These are phyloP conservation scores for Talaromyces proteolyticus DNA, from an alignment of 495 filamentous ascomycete species.

Conservation along the genomic window DNA sequence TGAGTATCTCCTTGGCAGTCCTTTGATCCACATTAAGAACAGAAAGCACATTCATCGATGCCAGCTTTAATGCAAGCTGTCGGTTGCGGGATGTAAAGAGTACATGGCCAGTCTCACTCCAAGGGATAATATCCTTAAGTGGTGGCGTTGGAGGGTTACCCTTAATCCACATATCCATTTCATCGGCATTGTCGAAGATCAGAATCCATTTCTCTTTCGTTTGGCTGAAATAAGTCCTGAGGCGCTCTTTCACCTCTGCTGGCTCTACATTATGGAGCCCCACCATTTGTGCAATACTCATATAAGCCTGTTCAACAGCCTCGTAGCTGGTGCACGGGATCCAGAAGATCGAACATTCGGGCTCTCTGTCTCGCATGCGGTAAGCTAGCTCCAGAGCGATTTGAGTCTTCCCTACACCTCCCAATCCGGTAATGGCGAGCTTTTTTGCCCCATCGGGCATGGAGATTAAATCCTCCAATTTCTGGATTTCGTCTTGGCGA, in stretches of 20 bases:
- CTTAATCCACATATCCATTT: constrained; percentile 21
- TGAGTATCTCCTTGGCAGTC: constrained; percentile 10
- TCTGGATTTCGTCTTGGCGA: constrained; percentile 2
- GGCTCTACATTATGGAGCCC: constrained; percentile 14
- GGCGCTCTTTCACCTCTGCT: constrained; percentile 15
- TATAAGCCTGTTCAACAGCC: constrained; percentile 38
- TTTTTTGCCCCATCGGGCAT: background rate
- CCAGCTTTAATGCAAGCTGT: constrained; percentile 14
- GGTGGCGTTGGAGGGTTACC: background rate
- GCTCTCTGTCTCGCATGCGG: constrained; percentile 24
- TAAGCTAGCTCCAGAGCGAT: constrained; percentile 43
- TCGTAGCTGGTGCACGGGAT: constrained; percentile 30
- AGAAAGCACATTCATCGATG: constrained; percentile 11
- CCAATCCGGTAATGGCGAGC: constrained; percentile 34
- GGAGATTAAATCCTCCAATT: constrained; percentile 4
- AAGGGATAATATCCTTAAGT: constrained; percentile 17
- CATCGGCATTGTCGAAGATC: constrained; percentile 36
- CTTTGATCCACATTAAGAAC: constrained; percentile 20
- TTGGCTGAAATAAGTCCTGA: constrained; percentile 23
- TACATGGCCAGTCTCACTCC: constrained; percentile 21
- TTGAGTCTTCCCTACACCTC: constrained; percentile 47
- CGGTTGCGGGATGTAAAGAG: constrained; percentile 32
- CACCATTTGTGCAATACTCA: constrained; percentile 24
- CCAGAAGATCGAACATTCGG: constrained; percentile 46
- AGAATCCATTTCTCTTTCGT: constrained; percentile 26